Conservation (phyloP, 805 yeast genomes). For the Saccharomycopsis babjevae region DNA sequence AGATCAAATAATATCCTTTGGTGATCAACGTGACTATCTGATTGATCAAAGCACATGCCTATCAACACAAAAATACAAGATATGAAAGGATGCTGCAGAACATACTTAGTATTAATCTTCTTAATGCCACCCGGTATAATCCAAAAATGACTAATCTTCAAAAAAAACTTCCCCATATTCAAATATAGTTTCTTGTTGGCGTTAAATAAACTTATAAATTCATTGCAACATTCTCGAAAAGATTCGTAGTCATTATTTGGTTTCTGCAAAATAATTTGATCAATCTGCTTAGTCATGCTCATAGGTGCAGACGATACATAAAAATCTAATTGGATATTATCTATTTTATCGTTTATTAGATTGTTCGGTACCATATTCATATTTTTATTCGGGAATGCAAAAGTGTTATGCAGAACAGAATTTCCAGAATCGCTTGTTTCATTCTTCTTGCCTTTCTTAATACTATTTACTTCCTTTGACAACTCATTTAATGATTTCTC, state of each 20-base stretch:
- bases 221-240: slow-evolving; percentile 27
- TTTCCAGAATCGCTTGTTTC: neutral
- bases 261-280: slow-evolving; percentile 28
- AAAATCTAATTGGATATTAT: slow-evolving; percentile 16
- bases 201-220: slow-evolving; percentile 37
- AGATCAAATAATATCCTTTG: slow-evolving; percentile 38
- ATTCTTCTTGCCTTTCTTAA: neutral
- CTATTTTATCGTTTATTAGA: slow-evolving; percentile 5
- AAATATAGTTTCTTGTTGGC: slow-evolving; percentile 35
- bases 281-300: slow-evolving; percentile 29
- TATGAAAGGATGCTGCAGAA: slow-evolving; percentile 41
- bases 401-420: neutral
- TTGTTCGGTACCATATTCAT: slow-evolving; percentile 1
- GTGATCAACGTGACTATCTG: slow-evolving; percentile 37
- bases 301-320: slow-evolving; percentile 25
- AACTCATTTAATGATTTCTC: slow-evolving; percentile 3
- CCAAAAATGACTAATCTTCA: slow-evolving; percentile 49
- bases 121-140: slow-evolving; percentile 53
- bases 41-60: slow-evolving; percentile 48
- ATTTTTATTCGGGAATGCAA: neutral
- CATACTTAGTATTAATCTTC: slow-evolving; percentile 36
- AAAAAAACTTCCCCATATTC: slow-evolving; percentile 36
- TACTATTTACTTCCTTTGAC: neutral
- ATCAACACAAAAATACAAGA: slow-evolving; percentile 43
- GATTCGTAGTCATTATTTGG: neutral